Evolutionary conservation across 208 protist genomes (phyloP), one percentile per base, ranked within the genome.

Genomic region (Kentomonas sorsogonicus): DNA sequence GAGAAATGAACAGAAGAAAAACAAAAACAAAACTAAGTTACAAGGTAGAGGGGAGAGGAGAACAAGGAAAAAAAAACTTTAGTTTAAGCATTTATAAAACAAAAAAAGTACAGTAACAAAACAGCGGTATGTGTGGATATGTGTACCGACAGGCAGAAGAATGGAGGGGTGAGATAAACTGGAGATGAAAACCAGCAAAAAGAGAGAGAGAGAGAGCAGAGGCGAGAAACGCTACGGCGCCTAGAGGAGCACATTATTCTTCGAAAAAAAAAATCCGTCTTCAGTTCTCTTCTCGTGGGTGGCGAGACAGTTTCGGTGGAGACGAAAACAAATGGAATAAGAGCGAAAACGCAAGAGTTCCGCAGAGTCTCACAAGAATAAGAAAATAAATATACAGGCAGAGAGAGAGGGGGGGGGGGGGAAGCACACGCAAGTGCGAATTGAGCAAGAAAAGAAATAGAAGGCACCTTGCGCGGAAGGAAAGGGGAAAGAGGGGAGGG

Each of bases 201-300:
- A 61, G 29, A 48, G 26, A 30, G 54, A 60, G 52, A 56, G 52
- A 53, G 18, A 62, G 18, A 72, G 36, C 25, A 25, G 34, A 60
- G 20, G 10, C 11, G 36, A 40, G 30, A 23, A 36, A 15, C 6
- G 26, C n/a, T n/a, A n/a, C n/a, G n/a, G n/a, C n/a, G n/a, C n/a
- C n/a, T n/a, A n/a, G n/a, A n/a, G n/a, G n/a, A n/a, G n/a, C n/a
- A n/a, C n/a, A n/a, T 4, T 27, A 26, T 3, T 16, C 2, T 30
- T n/a, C 3, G 7, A 58, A 40, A 5, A 34, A 22, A 54, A 41
- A 47, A 46, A 46, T 6, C 7, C n/a, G n/a, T n/a, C n/a, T n/a
- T n/a, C n/a, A n/a, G n/a, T n/a, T n/a, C n/a, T n/a, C n/a, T n/a
- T n/a, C n/a, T n/a, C n/a, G n/a, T n/a, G n/a, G n/a, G n/a, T n/a